Evolutionary conservation across 2,329 filamentous ascomycete genomes (phyloP).

Genomic region (Phialocephala subalpina): DNA sequence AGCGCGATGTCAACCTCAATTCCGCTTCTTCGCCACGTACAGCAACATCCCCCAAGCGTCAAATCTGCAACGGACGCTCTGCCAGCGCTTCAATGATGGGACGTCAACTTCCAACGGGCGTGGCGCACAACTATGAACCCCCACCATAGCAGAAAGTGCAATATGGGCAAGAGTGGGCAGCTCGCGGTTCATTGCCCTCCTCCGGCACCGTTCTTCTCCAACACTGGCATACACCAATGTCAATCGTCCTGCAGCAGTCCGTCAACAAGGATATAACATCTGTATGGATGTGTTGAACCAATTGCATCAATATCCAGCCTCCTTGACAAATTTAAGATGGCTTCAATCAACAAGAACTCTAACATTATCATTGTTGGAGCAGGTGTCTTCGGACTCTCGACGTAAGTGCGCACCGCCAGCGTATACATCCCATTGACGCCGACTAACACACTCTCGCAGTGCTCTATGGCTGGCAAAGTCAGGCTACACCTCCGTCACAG

Average conservation of each 20-base stretch:
- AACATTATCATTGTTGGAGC: conserved; percentile 49
- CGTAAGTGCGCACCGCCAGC: neutral
- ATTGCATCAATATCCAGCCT: neutral
- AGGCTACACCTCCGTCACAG: conserved; percentile 55
- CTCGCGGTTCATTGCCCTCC: neutral
- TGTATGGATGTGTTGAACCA: neutral
- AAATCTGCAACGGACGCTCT: too few species aligned
- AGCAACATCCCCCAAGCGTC: too few species aligned
- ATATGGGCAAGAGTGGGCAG: neutral
- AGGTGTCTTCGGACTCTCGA: conserved; percentile 49
- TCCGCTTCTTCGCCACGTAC: too few species aligned
- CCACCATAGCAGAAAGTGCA: neutral
- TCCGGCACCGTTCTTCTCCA: neutral
- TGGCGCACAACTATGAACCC: neutral
- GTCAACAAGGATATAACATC: neutral
- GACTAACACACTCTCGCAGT: conserved; percentile 34
- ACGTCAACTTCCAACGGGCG: neutral
- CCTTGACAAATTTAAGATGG: neutral
- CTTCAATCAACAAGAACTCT: neutral
- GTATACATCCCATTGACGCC: neutral
- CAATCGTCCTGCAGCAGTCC: neutral
- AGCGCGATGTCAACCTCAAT: too few species aligned
- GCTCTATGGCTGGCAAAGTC: conserved; percentile 50
- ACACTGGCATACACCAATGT: neutral
- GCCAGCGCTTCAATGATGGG: neutral